These are phyloP conservation scores for Wickerhamiella infanticola DNA, from an alignment of 1,139 yeast genomes.

Conservation along the genomic window DNA sequence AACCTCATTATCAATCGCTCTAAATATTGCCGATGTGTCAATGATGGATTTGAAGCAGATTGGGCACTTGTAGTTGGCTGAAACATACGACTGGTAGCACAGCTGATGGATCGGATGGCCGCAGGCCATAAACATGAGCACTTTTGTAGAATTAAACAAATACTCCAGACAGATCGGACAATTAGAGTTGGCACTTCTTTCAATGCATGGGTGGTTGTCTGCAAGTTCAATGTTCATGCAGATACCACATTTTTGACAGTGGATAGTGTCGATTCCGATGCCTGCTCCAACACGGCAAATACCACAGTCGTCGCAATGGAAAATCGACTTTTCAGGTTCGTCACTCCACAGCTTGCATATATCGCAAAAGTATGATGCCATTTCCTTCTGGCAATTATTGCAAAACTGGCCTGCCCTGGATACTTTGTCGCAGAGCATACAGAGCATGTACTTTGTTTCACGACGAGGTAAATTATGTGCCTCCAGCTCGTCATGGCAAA, in stretches of 20 bases:
- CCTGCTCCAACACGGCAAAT: slow-evolving; percentile 86
- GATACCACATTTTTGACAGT: slow-evolving; percentile 80
- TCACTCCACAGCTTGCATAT: slow-evolving; percentile 66
- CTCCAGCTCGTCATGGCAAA: slow-evolving; percentile 60
- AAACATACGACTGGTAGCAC: slow-evolving; percentile 67
- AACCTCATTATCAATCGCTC: slow-evolving; percentile 75
- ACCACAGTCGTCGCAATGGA: slow-evolving; percentile 87
- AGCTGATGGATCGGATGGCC: slow-evolving; percentile 86
- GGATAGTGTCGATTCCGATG: slow-evolving; percentile 74
- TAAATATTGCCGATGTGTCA: slow-evolving; percentile 77
- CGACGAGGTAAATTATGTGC: slow-evolving; percentile 50
- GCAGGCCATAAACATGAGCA: slow-evolving; percentile 85
- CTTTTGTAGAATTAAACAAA: slow-evolving; percentile 69
- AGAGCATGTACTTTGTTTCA: slow-evolving; percentile 52
- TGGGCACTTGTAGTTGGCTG: slow-evolving; percentile 80
- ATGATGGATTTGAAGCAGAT: slow-evolving; percentile 70
- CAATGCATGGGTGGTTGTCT: slow-evolving; percentile 68
- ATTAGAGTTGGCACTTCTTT: slow-evolving; percentile 75
- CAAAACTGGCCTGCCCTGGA: slow-evolving; percentile 65
- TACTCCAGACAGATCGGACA: slow-evolving; percentile 91
- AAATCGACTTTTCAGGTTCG: slow-evolving; percentile 63
- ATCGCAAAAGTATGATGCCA: slow-evolving; percentile 65
- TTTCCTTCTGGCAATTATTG: slow-evolving; percentile 43
- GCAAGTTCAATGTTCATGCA: slow-evolving; percentile 71
- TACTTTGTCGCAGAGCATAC: slow-evolving; percentile 65